These are phyloP conservation scores for Diplodia scrobiculata DNA, from an alignment of 2,329 filamentous ascomycete genomes.

Conservation along the genomic window DNA sequence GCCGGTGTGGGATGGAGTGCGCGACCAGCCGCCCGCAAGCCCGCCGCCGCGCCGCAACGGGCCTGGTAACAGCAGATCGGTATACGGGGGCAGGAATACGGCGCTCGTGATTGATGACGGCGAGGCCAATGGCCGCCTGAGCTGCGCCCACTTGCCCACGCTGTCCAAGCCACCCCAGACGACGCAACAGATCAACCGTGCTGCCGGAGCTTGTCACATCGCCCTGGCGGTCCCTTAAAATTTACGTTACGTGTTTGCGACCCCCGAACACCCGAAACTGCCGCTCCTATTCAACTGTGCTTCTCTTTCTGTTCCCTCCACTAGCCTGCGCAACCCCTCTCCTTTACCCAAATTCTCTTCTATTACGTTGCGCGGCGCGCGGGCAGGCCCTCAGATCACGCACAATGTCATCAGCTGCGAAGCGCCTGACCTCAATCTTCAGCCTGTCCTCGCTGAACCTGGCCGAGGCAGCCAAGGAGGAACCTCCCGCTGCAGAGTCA, in stretches of 20 bases:
- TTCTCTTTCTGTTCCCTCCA: conserved; percentile 2
- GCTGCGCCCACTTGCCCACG: conserved; percentile 21
- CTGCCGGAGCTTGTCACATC: conserved; percentile 23
- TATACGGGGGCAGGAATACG: conserved; percentile 17
- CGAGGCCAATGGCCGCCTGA: conserved; percentile 26
- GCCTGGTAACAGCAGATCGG: conserved; percentile 24
- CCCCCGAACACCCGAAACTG: conserved; percentile 10
- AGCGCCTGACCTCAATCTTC: conserved; percentile 30
- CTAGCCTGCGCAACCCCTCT: conserved; percentile 17
- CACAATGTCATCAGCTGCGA: conserved; percentile 25
- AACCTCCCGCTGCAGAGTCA: conserved; percentile 16
- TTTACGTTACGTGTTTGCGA: conserved; percentile 23
- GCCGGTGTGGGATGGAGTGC: background rate
- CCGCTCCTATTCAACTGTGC: conserved; percentile 17
- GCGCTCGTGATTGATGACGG: conserved; percentile 24
- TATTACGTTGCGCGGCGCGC: conserved; percentile 27
- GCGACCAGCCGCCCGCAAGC: conserved; percentile 5
- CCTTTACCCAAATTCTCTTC: conserved; percentile 7
- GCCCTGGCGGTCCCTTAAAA: conserved; percentile 29
- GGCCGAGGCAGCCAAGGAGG: conserved; percentile 19
- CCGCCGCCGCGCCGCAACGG: conserved; percentile 1
- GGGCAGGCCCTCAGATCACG: conserved; percentile 8
- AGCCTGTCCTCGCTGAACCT: conserved; percentile 25
- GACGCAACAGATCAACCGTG: conserved; percentile 22
- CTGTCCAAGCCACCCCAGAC: conserved; percentile 27